Evolutionary conservation across 306 rosid species (phyloP).

Genomic region (Quercus engelmannii): DNA sequence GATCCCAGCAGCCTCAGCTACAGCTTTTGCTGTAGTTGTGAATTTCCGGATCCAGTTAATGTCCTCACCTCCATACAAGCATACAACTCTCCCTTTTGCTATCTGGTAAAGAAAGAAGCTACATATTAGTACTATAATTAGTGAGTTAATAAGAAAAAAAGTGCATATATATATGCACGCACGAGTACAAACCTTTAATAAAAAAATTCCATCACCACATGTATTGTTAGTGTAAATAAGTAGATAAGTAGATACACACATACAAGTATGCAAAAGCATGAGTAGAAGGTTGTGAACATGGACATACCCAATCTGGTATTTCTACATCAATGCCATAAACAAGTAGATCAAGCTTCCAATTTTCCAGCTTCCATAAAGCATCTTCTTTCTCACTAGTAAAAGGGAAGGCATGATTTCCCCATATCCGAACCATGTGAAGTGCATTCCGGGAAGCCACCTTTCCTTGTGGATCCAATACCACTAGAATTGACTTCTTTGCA

Average conservation of each 20-base stretch:
- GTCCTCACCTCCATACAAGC: slow-evolving; percentile 78
- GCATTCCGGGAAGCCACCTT: slow-evolving; percentile 66
- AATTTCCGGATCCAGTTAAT: slow-evolving; percentile 70
- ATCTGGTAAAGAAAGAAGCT: slow-evolving; percentile 35
- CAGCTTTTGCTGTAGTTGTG: slow-evolving; percentile 35
- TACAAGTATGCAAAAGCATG: background rate
- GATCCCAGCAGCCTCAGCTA: slow-evolving; percentile 42
- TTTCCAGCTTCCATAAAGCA: slow-evolving; percentile 56
- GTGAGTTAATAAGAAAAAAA: background rate
- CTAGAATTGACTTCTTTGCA: slow-evolving; percentile 64
- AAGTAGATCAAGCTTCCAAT: slow-evolving; percentile 71
- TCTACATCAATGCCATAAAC: slow-evolving; percentile 53
- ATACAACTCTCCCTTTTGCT: slow-evolving; percentile 40
- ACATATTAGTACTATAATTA: background rate
- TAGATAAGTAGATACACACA: background rate
- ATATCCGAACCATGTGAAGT: slow-evolving; percentile 77
- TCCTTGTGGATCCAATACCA: slow-evolving; percentile 77
- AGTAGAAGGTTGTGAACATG: background rate
- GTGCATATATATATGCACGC: background rate
- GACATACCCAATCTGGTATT: slow-evolving; percentile 50
- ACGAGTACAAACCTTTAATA: background rate
- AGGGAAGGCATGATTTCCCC: slow-evolving; percentile 78
- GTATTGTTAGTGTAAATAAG: too few species aligned
- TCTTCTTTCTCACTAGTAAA: slow-evolving; percentile 70
- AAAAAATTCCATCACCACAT: too few species aligned